Evolutionary conservation across 331 rosid genomes (phyloP).

Genomic region (Acacia pycnantha): DNA sequence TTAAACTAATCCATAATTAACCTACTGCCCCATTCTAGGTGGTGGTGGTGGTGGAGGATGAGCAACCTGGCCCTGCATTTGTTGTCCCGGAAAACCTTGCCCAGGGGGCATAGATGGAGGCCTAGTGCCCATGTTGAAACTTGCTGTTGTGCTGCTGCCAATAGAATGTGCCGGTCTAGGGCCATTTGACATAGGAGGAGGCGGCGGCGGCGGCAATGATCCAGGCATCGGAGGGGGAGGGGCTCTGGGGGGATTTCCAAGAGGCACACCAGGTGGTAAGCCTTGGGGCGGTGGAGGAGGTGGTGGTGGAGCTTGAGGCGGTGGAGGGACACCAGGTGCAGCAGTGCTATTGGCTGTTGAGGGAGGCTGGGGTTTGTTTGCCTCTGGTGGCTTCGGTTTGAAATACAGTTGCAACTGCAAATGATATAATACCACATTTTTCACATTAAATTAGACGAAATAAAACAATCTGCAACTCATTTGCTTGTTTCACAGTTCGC

Average conservation of each 20-base stretch:
- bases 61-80: conserved; percentile 52
- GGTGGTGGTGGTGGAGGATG: conserved; percentile 69
- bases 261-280: conserved; percentile 61
- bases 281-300: conserved; percentile 89
- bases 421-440: conserved; percentile 12
- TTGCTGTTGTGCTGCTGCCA: conserved; percentile 46
- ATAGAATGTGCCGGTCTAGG: conserved; percentile 73
- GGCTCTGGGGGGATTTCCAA: conserved; percentile 72
- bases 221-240: conserved; percentile 84
- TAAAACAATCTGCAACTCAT: not conserved
- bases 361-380: conserved; percentile 75
- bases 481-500: not conserved
- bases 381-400: conserved; percentile 85
- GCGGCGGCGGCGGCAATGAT: conserved; percentile 56
- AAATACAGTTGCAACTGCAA: conserved; percentile 92
- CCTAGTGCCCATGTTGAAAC: conserved; percentile 58
- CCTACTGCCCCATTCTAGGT: conserved; percentile 57
- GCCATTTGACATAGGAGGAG: conserved; percentile 84
- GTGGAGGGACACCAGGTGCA: conserved; percentile 83
- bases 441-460: conserved; percentile 13
- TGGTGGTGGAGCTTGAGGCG: conserved; percentile 86
- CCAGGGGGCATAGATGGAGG: conserved; percentile 70
- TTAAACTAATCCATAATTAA: not conserved
- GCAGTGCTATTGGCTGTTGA: conserved; percentile 59
- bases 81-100: conserved; percentile 70